A percentile compares a stretch with the other conserved stretches of the same genome.
These are phyloP conservation scores for Phalaenopsis equestris DNA, from an alignment of 106 monocot genomes.

Conservation along the genomic window DNA sequence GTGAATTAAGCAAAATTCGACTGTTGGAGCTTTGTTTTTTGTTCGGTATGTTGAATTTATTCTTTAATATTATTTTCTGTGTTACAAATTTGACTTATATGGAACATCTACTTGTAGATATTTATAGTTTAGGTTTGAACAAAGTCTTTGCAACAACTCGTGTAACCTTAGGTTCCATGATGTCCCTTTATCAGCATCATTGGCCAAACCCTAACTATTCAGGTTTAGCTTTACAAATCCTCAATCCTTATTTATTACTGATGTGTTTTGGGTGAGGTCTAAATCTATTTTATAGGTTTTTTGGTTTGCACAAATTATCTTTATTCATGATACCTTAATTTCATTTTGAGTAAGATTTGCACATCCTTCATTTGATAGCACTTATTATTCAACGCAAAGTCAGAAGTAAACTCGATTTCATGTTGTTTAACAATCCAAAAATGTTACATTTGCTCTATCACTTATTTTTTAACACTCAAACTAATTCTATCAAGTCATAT, in stretches of 20 bases:
- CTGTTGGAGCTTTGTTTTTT: background rate
- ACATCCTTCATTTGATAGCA: too few relatives aligned
- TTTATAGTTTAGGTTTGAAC: too few relatives aligned
- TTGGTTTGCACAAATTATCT: background rate
- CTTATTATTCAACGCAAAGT: background rate
- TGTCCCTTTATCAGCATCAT: background rate
- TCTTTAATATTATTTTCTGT: background rate
- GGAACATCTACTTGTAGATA: background rate
- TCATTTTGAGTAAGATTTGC: too few relatives aligned
- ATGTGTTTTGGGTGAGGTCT: background rate
- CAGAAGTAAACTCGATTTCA: background rate
- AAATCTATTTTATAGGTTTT: background rate
- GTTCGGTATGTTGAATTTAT: background rate
- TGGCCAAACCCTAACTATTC: background rate
- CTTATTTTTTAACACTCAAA: background rate
- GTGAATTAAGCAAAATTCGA: background rate
- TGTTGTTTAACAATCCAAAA: background rate
- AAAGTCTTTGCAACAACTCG: background rate
- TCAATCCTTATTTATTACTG: background rate
- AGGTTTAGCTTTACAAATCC: background rate
- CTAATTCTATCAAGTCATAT: background rate
- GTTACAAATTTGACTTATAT: background rate
- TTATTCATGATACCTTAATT: too few relatives aligned
- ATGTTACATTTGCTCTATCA: background rate
- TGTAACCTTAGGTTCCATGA: background rate